Evolutionary conservation across 2,329 filamentous ascomycete species (phyloP).

Genomic region (Alternaria ethzedia): DNA sequence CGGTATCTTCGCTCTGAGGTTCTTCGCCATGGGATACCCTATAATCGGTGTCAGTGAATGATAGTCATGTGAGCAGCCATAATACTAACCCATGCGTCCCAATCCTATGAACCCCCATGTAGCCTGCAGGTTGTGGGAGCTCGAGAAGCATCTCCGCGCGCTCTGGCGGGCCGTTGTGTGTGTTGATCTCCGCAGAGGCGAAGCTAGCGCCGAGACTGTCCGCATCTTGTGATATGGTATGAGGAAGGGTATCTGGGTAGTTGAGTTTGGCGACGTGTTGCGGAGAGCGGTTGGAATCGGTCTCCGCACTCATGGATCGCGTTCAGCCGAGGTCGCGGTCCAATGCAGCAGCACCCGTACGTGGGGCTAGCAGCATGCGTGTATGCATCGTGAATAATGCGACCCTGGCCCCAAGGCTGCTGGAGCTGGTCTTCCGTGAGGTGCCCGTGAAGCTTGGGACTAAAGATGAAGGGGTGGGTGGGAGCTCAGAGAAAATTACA

Average conservation of each 20-base stretch:
- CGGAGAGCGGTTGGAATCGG: conserved; percentile 37
- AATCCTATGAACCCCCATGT: conserved; percentile 60
- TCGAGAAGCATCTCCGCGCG: conserved; percentile 53
- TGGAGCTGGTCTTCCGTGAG: conserved; percentile 9
- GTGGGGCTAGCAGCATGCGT: neutral
- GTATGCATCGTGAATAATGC: conserved; percentile 7
- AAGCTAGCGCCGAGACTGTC: conserved; percentile 34
- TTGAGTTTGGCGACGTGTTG: conserved; percentile 25
- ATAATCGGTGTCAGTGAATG: conserved; percentile 17
- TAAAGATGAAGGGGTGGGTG: conserved; percentile 8
- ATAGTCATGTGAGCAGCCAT: conserved; percentile 26
- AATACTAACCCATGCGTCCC: conserved; percentile 56
- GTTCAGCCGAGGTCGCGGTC: conserved; percentile 43
- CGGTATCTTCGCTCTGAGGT: conserved; percentile 70
- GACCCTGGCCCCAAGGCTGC: neutral
- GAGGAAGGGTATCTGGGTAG: conserved; percentile 21
- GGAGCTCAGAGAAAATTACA: conserved; percentile 12
- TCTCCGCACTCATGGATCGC: conserved; percentile 38
- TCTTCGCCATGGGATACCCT: conserved; percentile 77
- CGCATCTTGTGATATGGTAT: conserved; percentile 34
- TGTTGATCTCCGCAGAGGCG: conserved; percentile 33
- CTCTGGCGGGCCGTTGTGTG: conserved; percentile 23
- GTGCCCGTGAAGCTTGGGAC: conserved; percentile 13
- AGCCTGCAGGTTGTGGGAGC: conserved; percentile 49
- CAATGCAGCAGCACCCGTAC: conserved; percentile 13